Base-by-base conservation (phyloP, 352 stramenopile species). In the Phytophthora tubulina region DNA sequence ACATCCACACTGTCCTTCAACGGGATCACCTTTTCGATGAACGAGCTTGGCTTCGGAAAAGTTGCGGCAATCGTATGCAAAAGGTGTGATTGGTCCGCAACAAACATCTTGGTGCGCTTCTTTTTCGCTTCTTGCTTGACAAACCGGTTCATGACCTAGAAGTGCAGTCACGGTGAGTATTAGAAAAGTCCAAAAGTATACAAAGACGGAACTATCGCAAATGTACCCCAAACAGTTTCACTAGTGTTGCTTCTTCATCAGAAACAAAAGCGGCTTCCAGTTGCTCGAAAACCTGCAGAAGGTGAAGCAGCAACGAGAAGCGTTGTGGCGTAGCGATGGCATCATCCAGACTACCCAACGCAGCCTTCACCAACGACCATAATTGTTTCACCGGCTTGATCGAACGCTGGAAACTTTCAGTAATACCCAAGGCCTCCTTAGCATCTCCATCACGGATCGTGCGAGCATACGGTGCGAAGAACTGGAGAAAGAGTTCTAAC, bases 231-330 rank as follows among this genome's bases (percentile, higher is more conserved):
- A 79, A 84, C 21, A 91, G 56, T 70, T 81, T 80, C 21, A 42
- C 48, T 8, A 85, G 51, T 0, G 79, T 72, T n/a, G 45, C 61
- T 4, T 70, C 66, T 77, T 85, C 72, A 30, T 89, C 69, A 0
- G 36, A 33, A 11, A 75, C 10, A 15, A 93, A 76, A 33, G 75
- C 72, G 3, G 79, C 58, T 49, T 88, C 70, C 15, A 91, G 46
- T 61, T 90, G 72, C 48, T 90, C 81, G 56, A 90, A 81, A 6
- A 91, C 77, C 78, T 93, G 85, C 3, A 90, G 63, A 6, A 85
- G 63, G 65, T 91, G 84, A 45, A 93, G 76, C 6, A 93, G 33
- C 3, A 93, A 70, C 13, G 85, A 89, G 35, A 93, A 91, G 4
- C 85, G 84, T 45, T 91, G 83, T 7, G 85, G 85, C 1, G 82